Evolutionary conservation across 2,329 filamentous ascomycete genomes (phyloP), one percentile per base, ranked within the genome.

Genomic region (Paracamarosporium sp.): DNA sequence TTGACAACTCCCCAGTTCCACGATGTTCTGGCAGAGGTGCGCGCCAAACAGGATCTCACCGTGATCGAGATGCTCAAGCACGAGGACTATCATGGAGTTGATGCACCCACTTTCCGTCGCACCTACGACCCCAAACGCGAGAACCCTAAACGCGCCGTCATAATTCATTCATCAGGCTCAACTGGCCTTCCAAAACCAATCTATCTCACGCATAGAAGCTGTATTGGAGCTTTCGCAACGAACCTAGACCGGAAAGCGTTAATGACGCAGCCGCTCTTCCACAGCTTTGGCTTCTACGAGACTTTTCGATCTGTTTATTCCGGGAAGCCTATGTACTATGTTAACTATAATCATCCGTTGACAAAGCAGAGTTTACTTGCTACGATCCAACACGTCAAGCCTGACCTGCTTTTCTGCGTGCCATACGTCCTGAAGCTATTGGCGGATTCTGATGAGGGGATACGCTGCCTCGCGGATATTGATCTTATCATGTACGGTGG

Each of bases 181-280:
- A 88, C 87, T 0, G 86, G 86, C 0, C 76, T 88, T 0, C 87
- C 87, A 0, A 89, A 89, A 59, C 86, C 86, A 0, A 88, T 89
- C 44, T 86, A 81, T 56, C 82, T 86, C 47, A 85, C 82, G 0
- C 84, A 89, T 68, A 80, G 57, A 20, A 66, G 61, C 51, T 66
- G 64, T 41, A 66, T 71, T 20, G 66, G 63, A 9, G 46, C 63
- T 0, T 71, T 65, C 41, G 57, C 61, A 6, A 60, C 59, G 11
- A 57, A 65, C 46, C 25, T 68, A n/a, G 62, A 67, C 44, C 46
- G 59, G 9, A 62, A 61, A 38, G 67, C 64, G 3, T 45, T 69
- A 22, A 67, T 70, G 55, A 67, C 68, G 5, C 57, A 59, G 28
- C 68, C 68, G 17, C 54, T 71, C 0, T 71, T 66, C 57, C 68